Evolutionary conservation across 2,329 filamentous ascomycete species (phyloP).

Genomic region (Berkeleyomyces basicola): DNA sequence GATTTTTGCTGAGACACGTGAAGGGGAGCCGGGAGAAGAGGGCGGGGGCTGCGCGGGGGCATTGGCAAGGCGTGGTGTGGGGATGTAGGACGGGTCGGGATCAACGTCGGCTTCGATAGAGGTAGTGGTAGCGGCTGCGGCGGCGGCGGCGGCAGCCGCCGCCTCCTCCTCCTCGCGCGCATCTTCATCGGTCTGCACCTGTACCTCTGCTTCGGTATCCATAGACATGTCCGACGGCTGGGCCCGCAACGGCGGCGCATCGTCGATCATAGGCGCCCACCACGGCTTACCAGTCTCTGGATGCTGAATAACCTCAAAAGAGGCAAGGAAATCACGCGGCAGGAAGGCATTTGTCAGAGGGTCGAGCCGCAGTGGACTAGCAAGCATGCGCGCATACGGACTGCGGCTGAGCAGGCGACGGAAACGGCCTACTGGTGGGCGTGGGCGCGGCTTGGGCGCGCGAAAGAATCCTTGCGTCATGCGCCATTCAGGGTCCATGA

Average conservation of each 20-base stretch:
- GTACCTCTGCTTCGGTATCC: not conserved
- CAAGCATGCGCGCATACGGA: slow-evolving; percentile 47
- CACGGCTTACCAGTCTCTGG: slow-evolving; percentile 36
- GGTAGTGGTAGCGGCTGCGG: not conserved
- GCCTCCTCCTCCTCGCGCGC: not conserved
- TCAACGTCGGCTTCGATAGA: slow-evolving; percentile 8
- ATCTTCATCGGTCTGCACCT: not conserved
- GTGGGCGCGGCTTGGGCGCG: slow-evolving; percentile 19
- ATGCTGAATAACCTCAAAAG: slow-evolving; percentile 39
- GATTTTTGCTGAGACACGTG: not conserved
- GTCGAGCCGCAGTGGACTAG: slow-evolving; percentile 42
- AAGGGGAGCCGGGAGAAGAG: no score
- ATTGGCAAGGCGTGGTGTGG: slow-evolving; percentile 4
- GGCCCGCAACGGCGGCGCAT: not conserved
- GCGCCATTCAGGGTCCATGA: slow-evolving; percentile 36
- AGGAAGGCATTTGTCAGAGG: slow-evolving; percentile 29
- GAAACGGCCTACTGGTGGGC: slow-evolving; percentile 26
- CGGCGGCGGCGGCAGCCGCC: not conserved
- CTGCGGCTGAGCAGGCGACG: slow-evolving; percentile 44
- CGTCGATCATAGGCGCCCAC: slow-evolving; percentile 31
- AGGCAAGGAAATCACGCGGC: slow-evolving; percentile 46
- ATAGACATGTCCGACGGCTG: not conserved
- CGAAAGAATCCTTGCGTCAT: slow-evolving; percentile 28
- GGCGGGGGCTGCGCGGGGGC: slow-evolving; percentile 12
- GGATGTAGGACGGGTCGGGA: slow-evolving; percentile 4